phyloP scores from a whole-genome alignment of 306 rosid genomes.

The Echinosophora koreensis region DNA sequence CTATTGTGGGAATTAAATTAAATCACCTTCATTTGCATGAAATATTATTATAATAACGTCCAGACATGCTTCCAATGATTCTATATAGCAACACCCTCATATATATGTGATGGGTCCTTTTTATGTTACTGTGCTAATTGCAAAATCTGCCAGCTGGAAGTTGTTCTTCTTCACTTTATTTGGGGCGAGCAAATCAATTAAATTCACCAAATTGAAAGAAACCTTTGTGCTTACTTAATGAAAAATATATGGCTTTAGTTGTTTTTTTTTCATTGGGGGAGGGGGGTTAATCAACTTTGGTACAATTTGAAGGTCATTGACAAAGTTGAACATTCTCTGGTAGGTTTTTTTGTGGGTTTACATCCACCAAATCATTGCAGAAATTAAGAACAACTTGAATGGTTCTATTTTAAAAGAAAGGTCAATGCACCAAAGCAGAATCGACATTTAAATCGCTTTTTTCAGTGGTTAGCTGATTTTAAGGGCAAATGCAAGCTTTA shows the following conservation, averaged over 20 bases:
- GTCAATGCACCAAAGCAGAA: conserved; percentile 40
- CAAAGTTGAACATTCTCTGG: not conserved
- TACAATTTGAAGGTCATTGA: not conserved
- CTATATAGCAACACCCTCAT: conserved; percentile 16
- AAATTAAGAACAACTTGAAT: conserved; percentile 38
- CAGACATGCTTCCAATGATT: conserved; percentile 49
- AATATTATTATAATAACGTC: conserved; percentile 38
- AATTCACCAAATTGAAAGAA: not conserved
- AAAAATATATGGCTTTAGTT: not conserved
- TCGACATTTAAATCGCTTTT: conserved; percentile 38
- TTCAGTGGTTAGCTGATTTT: conserved; percentile 36
- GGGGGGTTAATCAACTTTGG: not conserved
- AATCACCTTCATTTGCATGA: conserved; percentile 47
- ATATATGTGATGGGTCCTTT: conserved; percentile 37
- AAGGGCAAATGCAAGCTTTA: conserved; percentile 51
- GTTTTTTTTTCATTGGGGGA: too few relatives aligned
- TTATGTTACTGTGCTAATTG: conserved; percentile 31
- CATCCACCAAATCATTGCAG: conserved; percentile 29
- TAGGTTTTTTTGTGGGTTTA: conserved; percentile 24
- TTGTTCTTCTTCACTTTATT: conserved; percentile 34
- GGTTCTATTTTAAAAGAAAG: conserved; percentile 21
- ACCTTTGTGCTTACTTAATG: conserved; percentile 1
- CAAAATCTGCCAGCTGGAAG: conserved; percentile 49
- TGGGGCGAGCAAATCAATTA: conserved; percentile 16
- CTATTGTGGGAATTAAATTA: conserved; percentile 50